Evolutionary conservation across 129 eudicot species (phyloP).

Genomic region (Lonicera japonica): DNA sequence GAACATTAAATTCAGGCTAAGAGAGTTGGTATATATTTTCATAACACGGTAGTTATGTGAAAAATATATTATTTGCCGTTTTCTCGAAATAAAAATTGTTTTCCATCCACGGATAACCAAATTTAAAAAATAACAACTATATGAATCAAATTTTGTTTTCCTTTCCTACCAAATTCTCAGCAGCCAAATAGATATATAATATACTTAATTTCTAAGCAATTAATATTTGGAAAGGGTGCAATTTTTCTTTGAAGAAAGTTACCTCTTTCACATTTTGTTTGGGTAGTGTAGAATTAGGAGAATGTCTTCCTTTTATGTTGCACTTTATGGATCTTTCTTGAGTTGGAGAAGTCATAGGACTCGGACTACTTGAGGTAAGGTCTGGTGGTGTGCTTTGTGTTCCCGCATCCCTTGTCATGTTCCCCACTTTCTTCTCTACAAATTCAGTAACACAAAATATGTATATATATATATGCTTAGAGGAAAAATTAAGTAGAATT

Average conservation of each 20-base stretch:
- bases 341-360: conserved; percentile 60
- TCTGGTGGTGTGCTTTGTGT: conserved; percentile 48
- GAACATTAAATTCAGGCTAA: too few species aligned
- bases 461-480: too few species aligned
- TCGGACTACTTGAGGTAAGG: conserved; percentile 34
- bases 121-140: too few species aligned
- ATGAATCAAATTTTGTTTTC: neutral
- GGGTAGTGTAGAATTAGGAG: conserved; percentile 43
- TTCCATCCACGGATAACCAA: too few species aligned
- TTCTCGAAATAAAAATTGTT: too few species aligned
- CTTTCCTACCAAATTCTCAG: neutral
- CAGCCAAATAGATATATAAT: too few species aligned
- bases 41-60: too few species aligned
- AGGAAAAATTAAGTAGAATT: too few species aligned
- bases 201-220: too few species aligned
- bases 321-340: conserved; percentile 46
- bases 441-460: neutral
- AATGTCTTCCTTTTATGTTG: conserved; percentile 25
- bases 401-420: conserved; percentile 66
- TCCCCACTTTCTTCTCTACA: conserved; percentile 38
- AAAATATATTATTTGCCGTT: too few species aligned
- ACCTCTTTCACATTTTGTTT: conserved; percentile 25
- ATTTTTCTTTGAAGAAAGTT: conserved; percentile 1
- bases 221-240: neutral
- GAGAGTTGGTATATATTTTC: too few species aligned